Conservation (phyloP, 192 early-diverging fungal species). For the Spizellomyces sp. region DNA sequence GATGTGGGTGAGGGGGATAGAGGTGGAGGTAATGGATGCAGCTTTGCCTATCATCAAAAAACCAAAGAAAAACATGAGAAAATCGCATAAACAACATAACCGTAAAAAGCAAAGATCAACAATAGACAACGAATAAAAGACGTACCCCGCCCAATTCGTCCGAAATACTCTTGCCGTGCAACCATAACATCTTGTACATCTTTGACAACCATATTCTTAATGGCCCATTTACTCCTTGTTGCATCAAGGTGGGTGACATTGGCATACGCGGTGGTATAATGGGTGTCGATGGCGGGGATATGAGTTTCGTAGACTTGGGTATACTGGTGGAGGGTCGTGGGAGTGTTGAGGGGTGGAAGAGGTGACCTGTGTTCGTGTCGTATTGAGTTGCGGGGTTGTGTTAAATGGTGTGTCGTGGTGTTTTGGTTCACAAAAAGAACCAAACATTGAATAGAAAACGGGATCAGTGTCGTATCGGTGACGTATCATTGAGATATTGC, state of each 20-base stretch:
- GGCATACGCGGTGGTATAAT: background rate
- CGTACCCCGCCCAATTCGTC: too few relatives aligned
- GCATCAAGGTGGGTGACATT: slow-evolving; percentile 3
- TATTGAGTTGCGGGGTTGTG: too few relatives aligned
- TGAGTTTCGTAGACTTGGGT: slow-evolving; percentile 25
- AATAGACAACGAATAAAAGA: too few relatives aligned
- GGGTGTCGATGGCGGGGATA: background rate
- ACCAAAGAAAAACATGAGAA: background rate
- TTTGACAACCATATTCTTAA: slow-evolving; percentile 23
- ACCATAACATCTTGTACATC: slow-evolving; percentile 23
- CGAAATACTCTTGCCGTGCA: slow-evolving; percentile 38
- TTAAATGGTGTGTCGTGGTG: too few relatives aligned
- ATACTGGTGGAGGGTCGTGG: slow-evolving; percentile 19
- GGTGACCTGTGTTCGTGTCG: too few relatives aligned
- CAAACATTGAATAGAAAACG: too few relatives aligned
- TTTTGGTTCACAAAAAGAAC: too few relatives aligned
- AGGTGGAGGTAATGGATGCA: slow-evolving; percentile 50
- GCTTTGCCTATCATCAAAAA: slow-evolving; percentile 42
- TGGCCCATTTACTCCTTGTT: slow-evolving; percentile 41
- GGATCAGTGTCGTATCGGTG: too few relatives aligned
- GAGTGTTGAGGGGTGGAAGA: slow-evolving; percentile 25
- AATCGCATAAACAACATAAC: too few relatives aligned
- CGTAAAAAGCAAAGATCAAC: too few relatives aligned
- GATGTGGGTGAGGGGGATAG: slow-evolving; percentile 40
- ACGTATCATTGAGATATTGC: too few relatives aligned